Evolutionary conservation across 768 basidiomycete genomes (phyloP), one percentile per base, ranked within the genome.

Genomic region (Trametes cingulata): DNA sequence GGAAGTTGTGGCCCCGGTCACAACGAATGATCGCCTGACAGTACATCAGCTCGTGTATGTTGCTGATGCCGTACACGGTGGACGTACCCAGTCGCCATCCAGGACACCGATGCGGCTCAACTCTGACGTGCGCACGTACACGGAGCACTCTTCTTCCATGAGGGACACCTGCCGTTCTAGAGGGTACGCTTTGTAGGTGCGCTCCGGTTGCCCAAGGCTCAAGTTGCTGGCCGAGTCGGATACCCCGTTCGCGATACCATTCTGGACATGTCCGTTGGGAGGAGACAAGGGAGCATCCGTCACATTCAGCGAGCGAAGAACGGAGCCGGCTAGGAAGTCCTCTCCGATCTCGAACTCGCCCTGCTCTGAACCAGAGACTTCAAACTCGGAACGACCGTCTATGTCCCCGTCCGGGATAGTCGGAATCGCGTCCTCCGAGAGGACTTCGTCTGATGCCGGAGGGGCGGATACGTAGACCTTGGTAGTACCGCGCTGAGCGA

Each of bases 61-160:
- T 27, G 20, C 8, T n/a, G 1, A 12, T 22, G 33, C 12, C 24
- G n/a, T 6, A 40, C n/a, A 40, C n/a, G 3, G 22, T 2, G 39
- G 24, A 64, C 79, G 45, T 71, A 90, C 92, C 93, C 92, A 94
- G 68, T 93, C 91, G 33, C 87, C 87, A 62, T 83, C 82, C 50
- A 91, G 76, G 6, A 87, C 70, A 14, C 92, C 91, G 41, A 90
- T 74, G 52, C 77, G 81, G 39, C 82, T 80, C 15, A 94, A 76
- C 58, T 89, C 85, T n/a, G 77, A 67, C 2, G 88, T 85, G 33
- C 80, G 79, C 35, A 90, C 65, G 69, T 87, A 90, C 0, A 91
- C 64, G 3, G 86, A 81, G 41, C 73, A 75, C 50, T 87, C 80
- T 53, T 87, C 85, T 36, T 78, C 65, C 10, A 69, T 49, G 1